These are phyloP conservation scores for Lentinus tigrinus DNA, from an alignment of 768 basidiomycete species.

Conservation along the genomic window DNA sequence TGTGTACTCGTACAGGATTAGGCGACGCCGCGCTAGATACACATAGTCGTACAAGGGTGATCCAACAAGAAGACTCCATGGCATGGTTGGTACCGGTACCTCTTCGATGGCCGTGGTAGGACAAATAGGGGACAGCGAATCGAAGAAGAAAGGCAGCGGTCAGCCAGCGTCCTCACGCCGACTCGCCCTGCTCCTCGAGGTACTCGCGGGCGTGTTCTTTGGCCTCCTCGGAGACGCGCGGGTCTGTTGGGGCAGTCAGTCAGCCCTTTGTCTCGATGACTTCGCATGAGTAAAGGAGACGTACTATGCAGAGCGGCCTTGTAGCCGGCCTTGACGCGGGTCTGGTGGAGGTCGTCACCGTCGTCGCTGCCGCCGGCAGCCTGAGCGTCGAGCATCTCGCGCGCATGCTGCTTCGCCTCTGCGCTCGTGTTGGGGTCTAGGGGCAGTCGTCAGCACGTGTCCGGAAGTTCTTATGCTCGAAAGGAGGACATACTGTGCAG, in stretches of 20 bases:
- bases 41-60: too few species aligned
- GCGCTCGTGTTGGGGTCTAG: constrained; percentile 45
- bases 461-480: background rate
- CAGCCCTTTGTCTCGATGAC: constrained; percentile 5
- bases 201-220: constrained; percentile 48
- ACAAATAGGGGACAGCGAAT: background rate
- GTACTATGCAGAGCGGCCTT: constrained; percentile 54
- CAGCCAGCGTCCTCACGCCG: too few species aligned
- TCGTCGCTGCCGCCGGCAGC: constrained; percentile 33
- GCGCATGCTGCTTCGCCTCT: constrained; percentile 52
- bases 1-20: too few species aligned
- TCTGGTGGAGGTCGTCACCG: constrained; percentile 40
- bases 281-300: constrained; percentile 8
- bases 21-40: too few species aligned
- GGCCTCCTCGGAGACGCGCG: constrained; percentile 46
- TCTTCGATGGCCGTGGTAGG: background rate
- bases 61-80: too few species aligned
- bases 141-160: background rate
- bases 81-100: too few species aligned
- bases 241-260: constrained; percentile 30
- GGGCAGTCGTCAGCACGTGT: background rate
- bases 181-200: constrained; percentile 31
- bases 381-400: constrained; percentile 49
- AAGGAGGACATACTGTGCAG: constrained; percentile 36
- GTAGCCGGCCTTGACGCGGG: constrained; percentile 52